Base-by-base conservation (phyloP, 2,329 filamentous ascomycete genomes). In the Purpureocillium takamizusanense region DNA sequence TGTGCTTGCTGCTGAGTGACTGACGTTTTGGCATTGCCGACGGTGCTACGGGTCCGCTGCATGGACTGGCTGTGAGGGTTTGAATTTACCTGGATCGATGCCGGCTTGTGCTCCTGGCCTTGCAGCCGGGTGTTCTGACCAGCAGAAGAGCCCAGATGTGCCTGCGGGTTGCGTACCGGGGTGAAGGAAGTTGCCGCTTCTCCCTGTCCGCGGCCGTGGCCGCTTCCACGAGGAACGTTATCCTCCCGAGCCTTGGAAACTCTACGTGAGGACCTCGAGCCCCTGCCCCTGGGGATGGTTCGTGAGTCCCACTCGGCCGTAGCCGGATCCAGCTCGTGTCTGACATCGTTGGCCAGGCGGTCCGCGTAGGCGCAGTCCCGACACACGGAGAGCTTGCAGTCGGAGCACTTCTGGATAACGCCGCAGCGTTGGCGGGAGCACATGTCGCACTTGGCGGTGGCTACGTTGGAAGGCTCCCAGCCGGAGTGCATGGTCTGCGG, bases 361-460 rank as follows among this genome's bases (percentile, higher is more conserved):
- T 37, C 46, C 5, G 25, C 14, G 4, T 39, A 25, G 30, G 49
- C 46, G 39, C 51, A 55, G 2, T 33, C 35, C 5, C 18, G 34
- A 37, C 52, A 55, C n/a, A 53, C 43, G 10, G 46, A 47, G 9
- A 54, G 36, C 23, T 46, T 46, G 44, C 51, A 54, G 14, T 42
- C 31, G 11, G 38, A 16, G 31, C 52, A 55, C 30, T 48, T 50
- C 27, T 51, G 47, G 1, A 55, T 42, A 1, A 48, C 46, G 18
- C 47, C 49, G 13, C 50, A 46, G 12, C 51, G 40, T 17, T 49
- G 44, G 6, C 23, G 42, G 27, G 46, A 40, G 35, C 52, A 55
- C 33, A 50, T 37, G 34, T 55, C 52, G 32, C 52, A 55, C 33
- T 51, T 52, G 23, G 52, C 49, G 25, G 51, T 55, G 31, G 49